Evolutionary conservation across 441 rosid genomes (phyloP).

Genomic region (Biscutella laevigata): DNA sequence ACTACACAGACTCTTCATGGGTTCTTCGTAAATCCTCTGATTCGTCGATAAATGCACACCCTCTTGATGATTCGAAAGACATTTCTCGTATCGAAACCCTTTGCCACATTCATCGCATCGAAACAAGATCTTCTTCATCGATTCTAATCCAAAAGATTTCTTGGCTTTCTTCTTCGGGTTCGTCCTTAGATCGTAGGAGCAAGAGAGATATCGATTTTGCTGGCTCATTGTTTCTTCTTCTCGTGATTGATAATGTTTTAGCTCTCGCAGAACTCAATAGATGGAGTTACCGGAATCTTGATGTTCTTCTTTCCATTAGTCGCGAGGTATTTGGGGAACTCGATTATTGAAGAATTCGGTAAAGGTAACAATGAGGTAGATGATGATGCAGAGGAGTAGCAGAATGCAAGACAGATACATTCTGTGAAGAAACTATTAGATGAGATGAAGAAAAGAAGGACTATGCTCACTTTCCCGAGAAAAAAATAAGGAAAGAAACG

Average conservation of each 20-base stretch:
- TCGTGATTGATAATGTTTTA: conserved; percentile 31
- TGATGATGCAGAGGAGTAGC: not conserved
- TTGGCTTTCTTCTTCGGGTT: conserved; percentile 71
- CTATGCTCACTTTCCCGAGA: not conserved
- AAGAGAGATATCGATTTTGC: conserved; percentile 22
- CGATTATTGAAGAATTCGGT: not conserved
- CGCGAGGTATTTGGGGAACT: conserved; percentile 8
- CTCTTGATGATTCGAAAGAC: conserved; percentile 36
- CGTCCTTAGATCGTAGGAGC: conserved; percentile 48
- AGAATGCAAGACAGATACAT: not conserved
- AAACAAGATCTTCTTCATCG: conserved; percentile 56
- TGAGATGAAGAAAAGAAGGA: not conserved
- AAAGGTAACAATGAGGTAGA: not conserved
- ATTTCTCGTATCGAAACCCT: conserved; percentile 38
- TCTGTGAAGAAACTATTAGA: not conserved
- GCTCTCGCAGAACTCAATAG: conserved; percentile 31
- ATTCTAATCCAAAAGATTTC: conserved; percentile 48
- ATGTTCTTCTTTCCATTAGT: conserved; percentile 25
- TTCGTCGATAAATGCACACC: conserved; percentile 30
- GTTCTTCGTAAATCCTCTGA: conserved; percentile 18
- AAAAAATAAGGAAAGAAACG: conserved; percentile 18
- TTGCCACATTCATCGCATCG: conserved; percentile 46
- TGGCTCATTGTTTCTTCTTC: conserved; percentile 18
- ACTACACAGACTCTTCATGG: conserved; percentile 22
- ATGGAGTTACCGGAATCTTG: conserved; percentile 31